Base-by-base conservation (phyloP, 345 rosid genomes). In the Sapria himalayana region DNA sequence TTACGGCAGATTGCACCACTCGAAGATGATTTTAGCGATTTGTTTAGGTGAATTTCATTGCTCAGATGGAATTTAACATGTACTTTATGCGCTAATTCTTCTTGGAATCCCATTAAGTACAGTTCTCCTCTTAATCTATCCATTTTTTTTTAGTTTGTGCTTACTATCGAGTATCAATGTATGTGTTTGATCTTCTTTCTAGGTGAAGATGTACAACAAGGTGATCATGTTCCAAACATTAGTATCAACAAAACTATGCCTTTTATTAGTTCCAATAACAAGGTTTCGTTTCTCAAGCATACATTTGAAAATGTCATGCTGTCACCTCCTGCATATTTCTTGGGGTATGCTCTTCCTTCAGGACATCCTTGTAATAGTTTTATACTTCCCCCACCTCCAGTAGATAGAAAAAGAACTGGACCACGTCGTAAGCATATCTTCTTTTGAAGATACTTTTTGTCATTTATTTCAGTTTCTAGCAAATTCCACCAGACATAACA, bases 361-460 rank as follows among this genome's bases (percentile, higher is more conserved):
- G 89, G 95, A 46, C 95, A 91, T 70, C 93, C 67, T n/a, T 91
- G 99, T 70, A 61, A 61, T 46, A 63, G 60, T 57, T 91, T 91
- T 57, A 75, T 70, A 31, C 59, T 84, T 57, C 93, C 99, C 51
- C 99, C 99, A 3, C 99, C 99, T 19, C 96, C 96, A 3, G 86
- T 92, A 9, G 93, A 84, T 62, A 75, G 48, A 49, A 91, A 91
- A 63, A 69, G 92, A 72, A 75, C 92, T 3, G 96, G 96, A 43
- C 99, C 99, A 16, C 74, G 93, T 36, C 80, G 99, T 91, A 69
- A 74, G 95, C 59, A 46, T 27, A 29, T 19, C 14, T 35, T 10
- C 5, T 14, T 31, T 25, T 7, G n/a, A 35, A 3, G n/a, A 17
- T 14, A 4, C 22, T 33, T 2, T 8, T 38, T n/a, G n/a, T n/a